These are phyloP conservation scores for Penicillium sp. DNA, from an alignment of 2,329 filamentous ascomycete species.

Conservation along the genomic window DNA sequence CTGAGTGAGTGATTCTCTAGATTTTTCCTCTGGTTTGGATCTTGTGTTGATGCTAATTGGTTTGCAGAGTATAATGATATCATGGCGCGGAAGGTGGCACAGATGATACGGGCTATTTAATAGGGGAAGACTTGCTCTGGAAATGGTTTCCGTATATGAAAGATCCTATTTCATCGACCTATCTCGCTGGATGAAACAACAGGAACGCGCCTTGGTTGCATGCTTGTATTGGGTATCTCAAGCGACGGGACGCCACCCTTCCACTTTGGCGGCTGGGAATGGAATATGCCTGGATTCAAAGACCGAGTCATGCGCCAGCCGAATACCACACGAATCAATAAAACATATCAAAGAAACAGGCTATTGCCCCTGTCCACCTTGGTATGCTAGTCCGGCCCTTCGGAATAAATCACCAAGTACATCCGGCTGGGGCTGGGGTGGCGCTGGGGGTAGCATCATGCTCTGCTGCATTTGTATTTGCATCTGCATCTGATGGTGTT, in stretches of 20 bases:
- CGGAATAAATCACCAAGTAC: conserved; percentile 42
- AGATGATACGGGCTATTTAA: conserved; percentile 44
- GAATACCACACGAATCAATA: conserved; percentile 1
- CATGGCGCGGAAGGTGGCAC: conserved; percentile 49
- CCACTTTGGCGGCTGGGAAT: conserved; percentile 1
- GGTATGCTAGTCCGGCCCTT: conserved; percentile 37
- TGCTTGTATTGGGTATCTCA: conserved; percentile 23
- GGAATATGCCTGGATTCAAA: conserved; percentile 5
- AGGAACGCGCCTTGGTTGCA: conserved; percentile 7
- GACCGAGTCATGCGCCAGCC: conserved; percentile 9
- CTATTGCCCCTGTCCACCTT: conserved; percentile 18
- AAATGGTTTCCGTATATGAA: not conserved
- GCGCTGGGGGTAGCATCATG: conserved; percentile 9
- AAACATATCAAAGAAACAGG: not conserved
- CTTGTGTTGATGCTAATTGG: conserved; percentile 6
- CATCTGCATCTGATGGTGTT: conserved; percentile 8
- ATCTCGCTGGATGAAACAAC: not conserved
- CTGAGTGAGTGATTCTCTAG: conserved; percentile 42
- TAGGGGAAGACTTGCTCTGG: not conserved
- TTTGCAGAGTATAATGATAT: conserved; percentile 38
- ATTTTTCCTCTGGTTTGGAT: not conserved
- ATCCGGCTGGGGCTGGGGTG: conserved; percentile 25
- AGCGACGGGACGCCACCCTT: conserved; percentile 10
- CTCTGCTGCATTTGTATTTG: conserved; percentile 5
- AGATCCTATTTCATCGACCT: too few relatives aligned